These are phyloP conservation scores for Trichoderma pleuroti DNA, from an alignment of 2,329 filamentous ascomycete genomes.

Conservation along the genomic window DNA sequence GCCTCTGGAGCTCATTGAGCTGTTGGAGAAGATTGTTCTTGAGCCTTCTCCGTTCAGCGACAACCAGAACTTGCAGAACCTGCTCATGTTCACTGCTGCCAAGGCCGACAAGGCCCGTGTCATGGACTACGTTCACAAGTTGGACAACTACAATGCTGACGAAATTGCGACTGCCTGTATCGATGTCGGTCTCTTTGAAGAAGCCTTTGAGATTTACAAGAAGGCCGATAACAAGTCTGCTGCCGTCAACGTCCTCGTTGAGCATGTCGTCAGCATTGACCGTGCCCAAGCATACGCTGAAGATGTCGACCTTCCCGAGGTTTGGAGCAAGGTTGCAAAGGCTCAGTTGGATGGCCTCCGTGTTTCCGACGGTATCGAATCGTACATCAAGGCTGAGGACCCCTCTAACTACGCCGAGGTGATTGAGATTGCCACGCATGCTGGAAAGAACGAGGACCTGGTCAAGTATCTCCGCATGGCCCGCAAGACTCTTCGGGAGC, in stretches of 20 bases:
- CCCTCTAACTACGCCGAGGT: constrained; percentile 92
- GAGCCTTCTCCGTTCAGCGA: constrained; percentile 99
- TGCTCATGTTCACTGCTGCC: constrained; percentile 92
- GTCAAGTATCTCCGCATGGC: constrained; percentile 97
- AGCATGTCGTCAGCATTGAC: constrained; percentile 97
- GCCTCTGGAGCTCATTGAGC: constrained; percentile 90
- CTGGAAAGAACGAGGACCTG: constrained; percentile 95
- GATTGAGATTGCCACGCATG: constrained; percentile 90
- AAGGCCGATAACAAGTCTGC: constrained; percentile 87
- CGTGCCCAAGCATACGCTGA: constrained; percentile 94
- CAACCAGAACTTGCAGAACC: constrained; percentile 92
- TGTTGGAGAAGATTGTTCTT: constrained; percentile 98
- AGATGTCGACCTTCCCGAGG: constrained; percentile 86
- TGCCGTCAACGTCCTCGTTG: constrained; percentile 87
- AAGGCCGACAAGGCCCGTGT: constrained; percentile 94
- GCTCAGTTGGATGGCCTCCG: constrained; percentile 95
- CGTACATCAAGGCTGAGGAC: constrained; percentile 93
- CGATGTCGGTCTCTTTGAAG: constrained; percentile 89
- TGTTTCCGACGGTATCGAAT: constrained; percentile 88
- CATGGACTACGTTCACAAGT: constrained; percentile 92
- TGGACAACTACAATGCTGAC: constrained; percentile 84
- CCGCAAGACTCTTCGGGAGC: constrained; percentile 91
- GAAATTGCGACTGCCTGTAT: constrained; percentile 93
- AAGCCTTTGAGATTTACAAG: constrained; percentile 98
- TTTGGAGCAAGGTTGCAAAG: constrained; percentile 98